A percentile compares a stretch with the other conserved stretches of the same genome.
Evolutionary conservation across 2,329 filamentous ascomycete genomes (phyloP).

Genomic region (Penicillium sp.): DNA sequence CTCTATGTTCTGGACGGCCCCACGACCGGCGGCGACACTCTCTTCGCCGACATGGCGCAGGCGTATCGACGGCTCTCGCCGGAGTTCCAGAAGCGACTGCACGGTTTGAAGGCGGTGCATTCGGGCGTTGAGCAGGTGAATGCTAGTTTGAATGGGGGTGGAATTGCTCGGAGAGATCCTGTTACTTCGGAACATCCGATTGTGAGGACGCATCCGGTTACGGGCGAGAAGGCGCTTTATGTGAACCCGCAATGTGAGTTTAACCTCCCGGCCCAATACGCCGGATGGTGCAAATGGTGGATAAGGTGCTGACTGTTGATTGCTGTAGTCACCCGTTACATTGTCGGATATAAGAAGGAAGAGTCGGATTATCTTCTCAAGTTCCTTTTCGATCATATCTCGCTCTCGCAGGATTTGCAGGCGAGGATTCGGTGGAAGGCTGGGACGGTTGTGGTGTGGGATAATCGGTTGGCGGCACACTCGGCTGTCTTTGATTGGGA

Average conservation of each 20-base stretch:
- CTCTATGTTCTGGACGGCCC: constrained; percentile 85
- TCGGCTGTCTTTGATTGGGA: constrained; percentile 83
- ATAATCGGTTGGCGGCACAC: constrained; percentile 80
- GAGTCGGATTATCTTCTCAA: constrained; percentile 78
- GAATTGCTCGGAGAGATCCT: constrained; percentile 75
- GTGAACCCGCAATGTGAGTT: constrained; percentile 79
- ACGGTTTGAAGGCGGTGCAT: constrained; percentile 79
- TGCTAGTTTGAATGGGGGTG: constrained; percentile 66
- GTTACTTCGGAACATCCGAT: constrained; percentile 76
- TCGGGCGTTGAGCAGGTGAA: constrained; percentile 81
- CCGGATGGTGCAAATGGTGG: background rate
- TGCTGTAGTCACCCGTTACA: constrained; percentile 71
- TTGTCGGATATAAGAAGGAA: constrained; percentile 83
- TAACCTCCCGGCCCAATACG: too few relatives aligned
- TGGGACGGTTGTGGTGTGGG: constrained; percentile 84
- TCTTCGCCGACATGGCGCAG: constrained; percentile 78
- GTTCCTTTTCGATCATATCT: constrained; percentile 77
- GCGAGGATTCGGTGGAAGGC: constrained; percentile 75
- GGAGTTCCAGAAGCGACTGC: constrained; percentile 76
- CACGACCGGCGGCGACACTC: constrained; percentile 77
- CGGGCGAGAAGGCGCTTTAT: constrained; percentile 81
- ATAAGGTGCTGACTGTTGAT: background rate
- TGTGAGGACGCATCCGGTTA: constrained; percentile 78
- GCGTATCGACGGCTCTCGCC: constrained; percentile 82
- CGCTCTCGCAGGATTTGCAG: constrained; percentile 73